These are phyloP conservation scores for Nemania sp. DNA, from an alignment of 2,329 filamentous ascomycete genomes.

Conservation along the genomic window DNA sequence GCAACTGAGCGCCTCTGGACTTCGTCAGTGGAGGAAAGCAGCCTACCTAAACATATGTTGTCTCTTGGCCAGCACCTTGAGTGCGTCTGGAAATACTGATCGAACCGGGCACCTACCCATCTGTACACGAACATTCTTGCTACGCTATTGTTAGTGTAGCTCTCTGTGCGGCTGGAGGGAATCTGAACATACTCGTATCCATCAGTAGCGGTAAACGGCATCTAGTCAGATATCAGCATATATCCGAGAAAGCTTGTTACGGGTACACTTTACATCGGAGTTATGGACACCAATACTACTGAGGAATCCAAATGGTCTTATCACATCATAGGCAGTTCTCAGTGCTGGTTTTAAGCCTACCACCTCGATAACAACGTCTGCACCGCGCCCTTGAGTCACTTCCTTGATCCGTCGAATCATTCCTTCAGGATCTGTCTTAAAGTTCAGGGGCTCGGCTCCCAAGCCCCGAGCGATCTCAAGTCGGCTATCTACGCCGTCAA, in stretches of 20 bases:
- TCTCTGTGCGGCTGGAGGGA: neutral
- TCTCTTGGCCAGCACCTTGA: constrained; percentile 66
- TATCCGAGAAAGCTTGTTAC: neutral
- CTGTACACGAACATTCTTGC: constrained; percentile 72
- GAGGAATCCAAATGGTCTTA: constrained; percentile 73
- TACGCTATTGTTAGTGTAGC: constrained; percentile 39
- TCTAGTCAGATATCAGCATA: constrained; percentile 47
- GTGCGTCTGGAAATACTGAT: constrained; percentile 67
- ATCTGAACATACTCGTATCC: constrained; percentile 54
- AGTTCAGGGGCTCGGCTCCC: constrained; percentile 84
- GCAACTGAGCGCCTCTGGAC: neutral
- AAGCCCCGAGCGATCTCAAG: constrained; percentile 72
- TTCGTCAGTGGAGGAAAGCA: neutral
- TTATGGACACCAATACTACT: constrained; percentile 79
- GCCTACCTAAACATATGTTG: constrained; percentile 68
- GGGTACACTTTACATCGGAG: constrained; percentile 58
- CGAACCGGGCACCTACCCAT: constrained; percentile 79
- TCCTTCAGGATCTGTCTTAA: constrained; percentile 65
- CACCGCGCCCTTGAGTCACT: constrained; percentile 77
- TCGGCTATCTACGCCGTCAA: constrained; percentile 76
- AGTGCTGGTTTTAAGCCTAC: constrained; percentile 72
- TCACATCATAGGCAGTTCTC: constrained; percentile 69
- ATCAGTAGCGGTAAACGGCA: constrained; percentile 67
- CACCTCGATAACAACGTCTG: constrained; percentile 82
- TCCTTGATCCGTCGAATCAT: constrained; percentile 72